Conservation (phyloP, 2,329 filamentous ascomycete species). For the Chaetomium olivaceum region DNA sequence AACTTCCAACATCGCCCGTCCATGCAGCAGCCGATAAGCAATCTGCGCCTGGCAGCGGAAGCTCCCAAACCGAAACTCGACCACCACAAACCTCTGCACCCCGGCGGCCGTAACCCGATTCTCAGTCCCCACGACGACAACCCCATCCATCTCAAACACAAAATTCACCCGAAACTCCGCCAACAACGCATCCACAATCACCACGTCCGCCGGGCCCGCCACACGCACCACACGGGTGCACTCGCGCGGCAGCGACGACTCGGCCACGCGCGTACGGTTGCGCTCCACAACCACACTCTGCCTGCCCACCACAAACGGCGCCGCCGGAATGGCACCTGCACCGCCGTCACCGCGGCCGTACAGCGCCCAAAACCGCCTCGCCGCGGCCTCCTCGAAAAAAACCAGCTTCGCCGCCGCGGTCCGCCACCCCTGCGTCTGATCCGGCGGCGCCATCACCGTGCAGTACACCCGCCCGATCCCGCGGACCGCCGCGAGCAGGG, state of each 20-base stretch:
- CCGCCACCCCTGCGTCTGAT: background rate
- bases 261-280: background rate
- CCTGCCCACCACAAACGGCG: background rate
- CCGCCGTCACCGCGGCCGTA: background rate
- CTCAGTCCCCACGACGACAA: background rate
- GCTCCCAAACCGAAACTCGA: conserved; percentile 2
- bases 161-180: background rate
- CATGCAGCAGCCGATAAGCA: background rate
- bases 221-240: background rate
- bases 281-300: background rate
- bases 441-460: background rate
- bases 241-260: background rate
- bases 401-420: background rate
- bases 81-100: background rate
- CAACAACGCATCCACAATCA: background rate
- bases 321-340: background rate
- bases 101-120: background rate
- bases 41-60: background rate
- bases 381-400: background rate
- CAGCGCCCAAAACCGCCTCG: background rate
- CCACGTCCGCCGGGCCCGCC: background rate
- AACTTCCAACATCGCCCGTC: background rate
- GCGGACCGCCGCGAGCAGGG: background rate
- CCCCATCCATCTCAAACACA: background rate
- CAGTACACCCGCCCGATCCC: background rate